Conservation (phyloP, 768 basidiomycete species). For the Boletus rubescentipes region DNA sequence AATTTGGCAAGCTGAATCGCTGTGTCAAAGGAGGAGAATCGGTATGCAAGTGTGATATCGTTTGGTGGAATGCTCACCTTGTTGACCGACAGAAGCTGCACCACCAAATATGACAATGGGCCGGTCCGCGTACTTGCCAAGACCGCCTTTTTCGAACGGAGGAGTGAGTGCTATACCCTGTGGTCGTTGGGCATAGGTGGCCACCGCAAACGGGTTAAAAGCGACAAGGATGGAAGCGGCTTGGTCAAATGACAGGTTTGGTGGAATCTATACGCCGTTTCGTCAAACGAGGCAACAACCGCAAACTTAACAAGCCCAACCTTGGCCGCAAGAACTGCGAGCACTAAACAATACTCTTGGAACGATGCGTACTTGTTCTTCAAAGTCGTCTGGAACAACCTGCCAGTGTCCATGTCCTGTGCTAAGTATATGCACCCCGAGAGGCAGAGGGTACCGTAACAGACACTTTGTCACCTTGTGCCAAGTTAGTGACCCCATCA, state of each 20-base stretch:
- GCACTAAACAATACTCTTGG: conserved; percentile 24
- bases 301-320: not conserved
- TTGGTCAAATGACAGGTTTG: conserved; percentile 35
- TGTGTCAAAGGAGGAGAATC: not conserved
- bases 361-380: conserved; percentile 12
- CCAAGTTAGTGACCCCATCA: conserved; percentile 32
- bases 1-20: conserved; percentile 34
- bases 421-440: not conserved
- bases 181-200: conserved; percentile 30
- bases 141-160: conserved; percentile 29
- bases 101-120: conserved; percentile 39
- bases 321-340: conserved; percentile 14
- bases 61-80: conserved; percentile 17
- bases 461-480: conserved; percentile 32
- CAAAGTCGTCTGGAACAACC: conserved; percentile 8
- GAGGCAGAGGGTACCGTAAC: not conserved
- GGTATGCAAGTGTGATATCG: no score
- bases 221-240: conserved; percentile 36
- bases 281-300: not conserved
- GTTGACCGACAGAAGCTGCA: conserved; percentile 37
- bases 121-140: conserved; percentile 29
- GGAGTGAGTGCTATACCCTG: conserved; percentile 27
- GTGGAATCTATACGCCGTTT: conserved; percentile 28
- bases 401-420: not conserved
- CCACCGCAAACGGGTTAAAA: conserved; percentile 34